Percentiles rank a stretch among this genome's conserved stretches.
Evolutionary conservation across 768 basidiomycete species (phyloP).

Genomic region (Boletus speciosus): DNA sequence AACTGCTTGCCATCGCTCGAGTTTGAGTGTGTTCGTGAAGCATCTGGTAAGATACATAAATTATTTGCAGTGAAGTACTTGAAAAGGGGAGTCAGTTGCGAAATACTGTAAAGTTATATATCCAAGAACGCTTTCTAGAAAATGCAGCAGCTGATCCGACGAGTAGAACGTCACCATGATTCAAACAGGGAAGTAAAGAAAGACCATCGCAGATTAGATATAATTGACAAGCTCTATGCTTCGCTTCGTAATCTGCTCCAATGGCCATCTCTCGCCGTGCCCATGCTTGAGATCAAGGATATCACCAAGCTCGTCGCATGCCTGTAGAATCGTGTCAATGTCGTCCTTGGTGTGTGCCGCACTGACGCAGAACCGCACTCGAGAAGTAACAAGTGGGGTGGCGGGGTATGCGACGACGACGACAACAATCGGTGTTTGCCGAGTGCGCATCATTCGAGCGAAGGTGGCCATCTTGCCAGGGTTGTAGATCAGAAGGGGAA

Average conservation of each 20-base stretch:
- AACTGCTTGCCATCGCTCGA: background rate
- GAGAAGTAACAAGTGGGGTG: conserved; percentile 81
- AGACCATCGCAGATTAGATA: conserved; percentile 12
- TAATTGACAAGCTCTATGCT: conserved; percentile 71
- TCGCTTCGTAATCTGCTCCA: conserved; percentile 67
- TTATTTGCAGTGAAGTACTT: conserved; percentile 26
- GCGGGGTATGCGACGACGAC: conserved; percentile 92
- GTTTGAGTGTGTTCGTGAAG: conserved; percentile 4
- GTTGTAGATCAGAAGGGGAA: conserved; percentile 88
- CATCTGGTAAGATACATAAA: conserved; percentile 22
- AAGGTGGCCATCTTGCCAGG: conserved; percentile 93
- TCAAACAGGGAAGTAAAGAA: background rate
- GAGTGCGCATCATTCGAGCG: conserved; percentile 78
- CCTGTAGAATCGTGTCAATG: conserved; percentile 78
- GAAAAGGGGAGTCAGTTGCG: conserved; percentile 8
- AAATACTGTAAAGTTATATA: conserved; percentile 20
- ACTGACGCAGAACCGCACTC: conserved; percentile 92
- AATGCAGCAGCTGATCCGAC: conserved; percentile 1
- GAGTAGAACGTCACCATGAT: background rate
- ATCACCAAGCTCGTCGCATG: conserved; percentile 91
- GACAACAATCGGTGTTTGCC: conserved; percentile 76
- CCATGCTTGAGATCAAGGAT: conserved; percentile 88
- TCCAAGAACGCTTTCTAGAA: conserved; percentile 18
- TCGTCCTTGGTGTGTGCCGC: conserved; percentile 97
- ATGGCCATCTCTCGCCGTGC: conserved; percentile 63